Base-by-base conservation (phyloP, 1,284 basidiomycete species). In the Takashimella tepidaria region DNA sequence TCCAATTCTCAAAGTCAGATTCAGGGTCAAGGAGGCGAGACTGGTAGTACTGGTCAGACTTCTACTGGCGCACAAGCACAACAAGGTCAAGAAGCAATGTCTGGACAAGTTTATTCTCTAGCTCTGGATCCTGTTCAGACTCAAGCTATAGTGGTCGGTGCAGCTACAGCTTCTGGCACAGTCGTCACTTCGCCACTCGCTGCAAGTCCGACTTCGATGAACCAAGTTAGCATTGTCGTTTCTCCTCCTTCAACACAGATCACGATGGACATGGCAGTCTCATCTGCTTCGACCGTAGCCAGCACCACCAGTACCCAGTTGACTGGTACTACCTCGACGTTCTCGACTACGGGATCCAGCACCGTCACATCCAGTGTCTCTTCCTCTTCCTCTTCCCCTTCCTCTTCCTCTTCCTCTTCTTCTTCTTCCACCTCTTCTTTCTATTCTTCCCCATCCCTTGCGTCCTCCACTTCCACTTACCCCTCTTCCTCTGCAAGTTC, bases 401-500 rank as follows among this genome's bases (percentile, higher is more conserved):
- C 52, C n/a, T 45, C 24, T 21, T 49, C 49, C 13, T 41, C 47
- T 6, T 42, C 54, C 11, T 50, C 55, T 21, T 37, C 49, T 40
- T n/a, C 47, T 8, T 41, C 45, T 6, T 27, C 45, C 22, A 11
- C 26, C 4, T 5, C 37, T 11, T 51, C 50, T 24, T 22, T 47
- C n/a, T 23, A 25, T 25, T 21, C 41, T 5, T 37, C 46, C 20
- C n/a, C 56, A 6, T 31, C 54, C 23, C 43, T 50, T 3, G 16
- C 46, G 19, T 42, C 47, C 41, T 41, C 21, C 26, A 49, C 51
- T 23, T 49, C 45, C 19, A 10, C 53, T 23, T 41, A 55, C 41
- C 27, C 45, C 40, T 48, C 55, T 20, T 24, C 42, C 10, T 40
- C 58, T 26, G 12, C 53, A 12, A 25, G 49, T 5, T 56, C 51